Evolutionary conservation across 805 yeast genomes (phyloP), one percentile per base, ranked within the genome.

Genomic region (Ogataea nitratoaversa): DNA sequence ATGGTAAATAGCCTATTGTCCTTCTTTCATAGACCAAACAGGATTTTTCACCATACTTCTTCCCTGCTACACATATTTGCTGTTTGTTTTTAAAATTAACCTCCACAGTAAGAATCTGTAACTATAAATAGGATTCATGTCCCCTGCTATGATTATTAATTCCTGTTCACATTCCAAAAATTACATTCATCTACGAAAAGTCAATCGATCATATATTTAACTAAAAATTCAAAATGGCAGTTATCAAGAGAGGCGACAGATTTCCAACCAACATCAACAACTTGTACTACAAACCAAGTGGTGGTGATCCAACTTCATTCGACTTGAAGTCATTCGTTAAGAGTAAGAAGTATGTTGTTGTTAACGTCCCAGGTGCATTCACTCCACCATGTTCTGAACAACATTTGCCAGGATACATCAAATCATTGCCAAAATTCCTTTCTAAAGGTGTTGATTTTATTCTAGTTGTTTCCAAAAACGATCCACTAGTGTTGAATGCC

Each of bases 301-400:
- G 63, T 36, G 61, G 56, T n/a, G 58, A 51, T 18, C 73, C 72
- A 32, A 46, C 49, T 19, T 47, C 49, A 8, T 60, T 62, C 32
- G 65, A 70, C 41, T 57, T 68, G 37, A 56, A 56, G 18, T 49
- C 53, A 24, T 49, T 47, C 35, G 56, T 65, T 28, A 50, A 59
- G 44, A 60, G 62, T 37, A 77, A 78, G 68, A 78, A 71, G 53
- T 76, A 82, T 24, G 78, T 84, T 32, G 67, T 85, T 52, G 86
- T 87, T 24, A 72, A 84, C 43, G 89, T 85, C 25, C 93, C 95
- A 46, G 95, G 90, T 47, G 93, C 95, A 9, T 86, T 84, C 71
- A 84, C 95, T 20, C 95, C 91, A 41, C 78, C 91, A 7, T 84
- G 93, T 63, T 72, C 84, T 36, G 76, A 72, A 37, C 70, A 75